phyloP scores from a whole-genome alignment of 768 basidiomycete genomes.

The Gautieria morchelliformis region DNA sequence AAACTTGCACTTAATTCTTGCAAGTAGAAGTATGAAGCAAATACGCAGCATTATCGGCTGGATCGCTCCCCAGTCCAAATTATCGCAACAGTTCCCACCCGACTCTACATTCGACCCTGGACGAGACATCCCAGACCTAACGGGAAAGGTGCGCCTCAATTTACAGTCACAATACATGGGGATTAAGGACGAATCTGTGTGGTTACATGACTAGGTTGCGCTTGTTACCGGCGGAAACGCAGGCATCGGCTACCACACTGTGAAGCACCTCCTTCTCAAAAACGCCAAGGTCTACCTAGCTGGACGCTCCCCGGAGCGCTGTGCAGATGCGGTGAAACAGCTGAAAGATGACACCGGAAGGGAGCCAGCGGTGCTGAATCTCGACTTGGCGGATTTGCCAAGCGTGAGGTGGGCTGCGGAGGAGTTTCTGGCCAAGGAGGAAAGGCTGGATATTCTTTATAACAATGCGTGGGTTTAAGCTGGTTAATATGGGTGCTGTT shows the following conservation, averaged over 20 bases:
- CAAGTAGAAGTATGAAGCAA: too few species aligned
- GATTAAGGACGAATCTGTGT: not conserved
- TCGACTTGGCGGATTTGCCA: slow-evolving; percentile 8
- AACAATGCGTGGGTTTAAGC: slow-evolving; percentile 2
- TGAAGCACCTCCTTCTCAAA: slow-evolving; percentile 7
- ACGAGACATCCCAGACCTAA: slow-evolving; percentile 7
- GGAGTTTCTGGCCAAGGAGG: slow-evolving; percentile 9
- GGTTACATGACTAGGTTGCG: not conserved
- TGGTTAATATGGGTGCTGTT: slow-evolving; percentile 6
- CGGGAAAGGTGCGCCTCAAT: not conserved
- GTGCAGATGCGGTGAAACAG: slow-evolving; percentile 2
- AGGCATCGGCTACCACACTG: slow-evolving; percentile 9
- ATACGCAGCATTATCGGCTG: not conserved
- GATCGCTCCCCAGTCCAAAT: not conserved
- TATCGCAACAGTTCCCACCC: not conserved
- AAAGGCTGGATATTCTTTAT: slow-evolving; percentile 9
- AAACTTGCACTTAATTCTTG: too few species aligned
- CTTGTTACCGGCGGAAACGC: not conserved
- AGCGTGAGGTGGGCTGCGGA: slow-evolving; percentile 9
- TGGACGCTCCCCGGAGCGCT: not conserved
- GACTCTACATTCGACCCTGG: not conserved
- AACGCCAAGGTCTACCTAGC: slow-evolving; percentile 10
- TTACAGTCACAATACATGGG: not conserved
- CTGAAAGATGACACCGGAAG: slow-evolving; percentile 8
- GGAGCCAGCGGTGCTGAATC: slow-evolving; percentile 1